Percentiles rank a stretch among this genome's conserved stretches.
Conservation (phyloP, 257 asterid genomes). For the Mentha longifolia region DNA sequence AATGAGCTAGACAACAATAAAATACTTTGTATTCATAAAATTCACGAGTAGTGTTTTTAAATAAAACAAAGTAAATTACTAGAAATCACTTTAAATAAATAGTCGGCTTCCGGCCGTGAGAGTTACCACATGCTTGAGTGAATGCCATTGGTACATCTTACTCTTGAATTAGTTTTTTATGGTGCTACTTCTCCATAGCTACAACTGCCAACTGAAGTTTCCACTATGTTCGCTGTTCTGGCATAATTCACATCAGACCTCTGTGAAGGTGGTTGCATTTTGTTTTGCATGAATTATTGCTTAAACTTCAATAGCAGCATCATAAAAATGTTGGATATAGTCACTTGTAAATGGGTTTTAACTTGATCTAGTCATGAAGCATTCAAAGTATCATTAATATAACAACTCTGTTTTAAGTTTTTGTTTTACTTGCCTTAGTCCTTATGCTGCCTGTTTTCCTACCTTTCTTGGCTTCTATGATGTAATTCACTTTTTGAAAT, state of each 20-base stretch:
- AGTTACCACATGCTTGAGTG: too few relatives aligned
- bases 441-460: too few relatives aligned
- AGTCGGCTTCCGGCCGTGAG: too few relatives aligned
- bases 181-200: background rate
- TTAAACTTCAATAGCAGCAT: background rate
- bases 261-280: background rate
- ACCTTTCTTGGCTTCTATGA: too few relatives aligned
- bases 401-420: background rate
- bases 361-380: background rate
- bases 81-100: too few relatives aligned
- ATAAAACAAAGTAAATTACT: too few relatives aligned
- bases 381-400: background rate
- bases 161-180: background rate
- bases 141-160: too few relatives aligned
- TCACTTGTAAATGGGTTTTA: background rate
- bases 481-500: background rate
- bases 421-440: background rate
- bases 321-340: background rate
- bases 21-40: too few relatives aligned
- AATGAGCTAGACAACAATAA: too few relatives aligned
- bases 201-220: conserved; percentile 15
- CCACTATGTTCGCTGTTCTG: background rate
- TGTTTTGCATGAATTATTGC: background rate
- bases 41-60: too few relatives aligned
- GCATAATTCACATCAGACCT: background rate